Evolutionary conservation across 805 yeast genomes (phyloP).

Genomic region (Alloascoidea africana): DNA sequence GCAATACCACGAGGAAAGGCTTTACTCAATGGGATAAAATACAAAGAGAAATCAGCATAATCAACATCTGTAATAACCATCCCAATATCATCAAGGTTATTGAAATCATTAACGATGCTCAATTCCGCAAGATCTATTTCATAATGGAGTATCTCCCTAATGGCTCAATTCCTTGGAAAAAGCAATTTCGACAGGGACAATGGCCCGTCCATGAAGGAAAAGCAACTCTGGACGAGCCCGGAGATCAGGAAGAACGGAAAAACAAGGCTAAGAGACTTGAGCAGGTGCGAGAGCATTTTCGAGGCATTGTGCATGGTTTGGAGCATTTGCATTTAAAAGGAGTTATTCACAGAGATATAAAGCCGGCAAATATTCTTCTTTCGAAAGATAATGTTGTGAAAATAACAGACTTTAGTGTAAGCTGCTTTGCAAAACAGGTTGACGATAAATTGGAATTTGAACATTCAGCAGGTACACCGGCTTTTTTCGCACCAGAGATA

Average conservation of each 20-base stretch:
- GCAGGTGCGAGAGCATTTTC: constrained; percentile 30
- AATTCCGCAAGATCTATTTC: constrained; percentile 72
- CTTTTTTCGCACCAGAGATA: constrained; percentile 95
- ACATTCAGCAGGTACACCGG: constrained; percentile 92
- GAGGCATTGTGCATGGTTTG: constrained; percentile 76
- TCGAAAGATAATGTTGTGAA: constrained; percentile 67
- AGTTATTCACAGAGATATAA: constrained; percentile 83
- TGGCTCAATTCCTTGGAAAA: constrained; percentile 85
- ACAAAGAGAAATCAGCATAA: constrained; percentile 79
- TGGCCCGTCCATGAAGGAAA: neutral
- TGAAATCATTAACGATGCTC: constrained; percentile 79
- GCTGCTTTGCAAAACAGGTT: constrained; percentile 49
- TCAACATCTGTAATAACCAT: constrained; percentile 84
- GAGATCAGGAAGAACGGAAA: too few species aligned
- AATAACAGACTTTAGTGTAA: constrained; percentile 94
- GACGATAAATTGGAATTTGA: constrained; percentile 62
- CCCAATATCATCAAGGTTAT: constrained; percentile 80
- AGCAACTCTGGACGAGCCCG: too few species aligned
- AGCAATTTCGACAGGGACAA: too few species aligned
- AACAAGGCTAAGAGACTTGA: too few species aligned
- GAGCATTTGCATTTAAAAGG: constrained; percentile 77
- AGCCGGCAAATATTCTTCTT: constrained; percentile 82
- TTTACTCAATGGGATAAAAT: constrained; percentile 59
- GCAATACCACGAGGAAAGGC: constrained; percentile 19
- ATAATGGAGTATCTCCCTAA: constrained; percentile 81